phyloP scores from a whole-genome alignment of 345 rosid species.

The Noccaea bulbosa region DNA sequence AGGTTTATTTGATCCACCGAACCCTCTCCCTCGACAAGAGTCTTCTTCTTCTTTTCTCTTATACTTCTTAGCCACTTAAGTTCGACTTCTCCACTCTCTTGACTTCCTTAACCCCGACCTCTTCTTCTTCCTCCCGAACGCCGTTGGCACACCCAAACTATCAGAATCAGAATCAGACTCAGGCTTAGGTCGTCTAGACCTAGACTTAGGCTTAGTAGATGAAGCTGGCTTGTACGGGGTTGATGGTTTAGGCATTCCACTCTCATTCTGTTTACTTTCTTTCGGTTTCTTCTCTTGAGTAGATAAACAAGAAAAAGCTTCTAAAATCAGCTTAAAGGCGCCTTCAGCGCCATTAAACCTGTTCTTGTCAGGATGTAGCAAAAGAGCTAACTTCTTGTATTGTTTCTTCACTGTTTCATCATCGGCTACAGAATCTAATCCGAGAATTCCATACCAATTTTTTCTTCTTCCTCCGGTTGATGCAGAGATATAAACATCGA shows the following conservation, averaged over 20 bases:
- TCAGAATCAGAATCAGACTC: too few relatives aligned
- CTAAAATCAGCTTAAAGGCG: conserved; percentile 71
- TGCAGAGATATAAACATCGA: conserved; percentile 22
- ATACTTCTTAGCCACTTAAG: too few relatives aligned
- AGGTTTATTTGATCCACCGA: too few relatives aligned
- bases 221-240: background rate
- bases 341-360: conserved; percentile 76
- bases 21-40: too few relatives aligned
- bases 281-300: conserved; percentile 37
- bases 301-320: conserved; percentile 70
- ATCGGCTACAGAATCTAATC: conserved; percentile 62
- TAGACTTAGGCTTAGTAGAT: background rate
- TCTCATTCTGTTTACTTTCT: conserved; percentile 39
- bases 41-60: too few relatives aligned
- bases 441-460: conserved; percentile 73
- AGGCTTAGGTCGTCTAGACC: too few relatives aligned
- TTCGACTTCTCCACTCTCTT: too few relatives aligned
- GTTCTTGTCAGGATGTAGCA: conserved; percentile 89
- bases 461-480: conserved; percentile 42
- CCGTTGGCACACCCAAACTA: too few relatives aligned
- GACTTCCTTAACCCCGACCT: too few relatives aligned
- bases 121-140: too few relatives aligned
- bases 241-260: conserved; percentile 18
- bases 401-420: conserved; percentile 66
- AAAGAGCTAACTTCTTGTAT: conserved; percentile 63